Percentiles rank a stretch among this genome's conserved stretches.
Conservation (phyloP, 371 early-diverging fungal species). For the Polyrhizophydium stewartii region DNA sequence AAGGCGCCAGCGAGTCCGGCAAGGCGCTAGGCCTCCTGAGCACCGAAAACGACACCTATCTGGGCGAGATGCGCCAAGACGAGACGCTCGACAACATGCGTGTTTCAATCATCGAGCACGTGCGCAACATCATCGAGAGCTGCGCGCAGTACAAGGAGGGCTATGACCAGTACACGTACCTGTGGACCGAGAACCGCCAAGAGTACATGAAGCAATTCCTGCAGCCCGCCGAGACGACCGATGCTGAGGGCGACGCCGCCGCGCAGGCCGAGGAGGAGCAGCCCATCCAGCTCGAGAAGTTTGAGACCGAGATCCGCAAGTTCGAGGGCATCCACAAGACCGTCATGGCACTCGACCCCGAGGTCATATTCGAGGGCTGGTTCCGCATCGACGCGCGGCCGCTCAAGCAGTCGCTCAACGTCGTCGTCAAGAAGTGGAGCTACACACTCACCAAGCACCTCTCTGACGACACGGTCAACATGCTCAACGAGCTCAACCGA, state of each 20-base stretch:
- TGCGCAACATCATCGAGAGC: constrained; percentile 39
- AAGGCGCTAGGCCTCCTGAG: not conserved
- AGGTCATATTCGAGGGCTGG: constrained; percentile 52
- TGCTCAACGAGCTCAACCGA: constrained; percentile 48
- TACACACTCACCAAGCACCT: constrained; percentile 58
- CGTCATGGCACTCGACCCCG: constrained; percentile 56
- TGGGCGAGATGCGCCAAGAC: constrained; percentile 46
- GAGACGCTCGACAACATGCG: constrained; percentile 30
- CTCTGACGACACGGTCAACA: constrained; percentile 48
- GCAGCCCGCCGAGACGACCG: constrained; percentile 18
- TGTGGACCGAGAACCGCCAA: constrained; percentile 61
- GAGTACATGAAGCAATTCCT: constrained; percentile 58
- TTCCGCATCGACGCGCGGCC: constrained; percentile 57
- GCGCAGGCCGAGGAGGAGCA: constrained; percentile 13
- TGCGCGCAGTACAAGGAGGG: constrained; percentile 43
- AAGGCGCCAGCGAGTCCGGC: not conserved
- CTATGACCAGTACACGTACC: constrained; percentile 55
- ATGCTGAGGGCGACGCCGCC: constrained; percentile 16
- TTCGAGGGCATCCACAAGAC: constrained; percentile 58
- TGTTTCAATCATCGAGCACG: constrained; percentile 31
- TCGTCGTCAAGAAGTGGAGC: constrained; percentile 61
- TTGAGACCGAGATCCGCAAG: constrained; percentile 55
- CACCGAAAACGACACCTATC: constrained; percentile 44
- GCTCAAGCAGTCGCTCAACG: constrained; percentile 54
- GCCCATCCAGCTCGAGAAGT: constrained; percentile 48